Base-by-base conservation (phyloP, 768 basidiomycete species). In the Leccinum subtestaceum region DNA sequence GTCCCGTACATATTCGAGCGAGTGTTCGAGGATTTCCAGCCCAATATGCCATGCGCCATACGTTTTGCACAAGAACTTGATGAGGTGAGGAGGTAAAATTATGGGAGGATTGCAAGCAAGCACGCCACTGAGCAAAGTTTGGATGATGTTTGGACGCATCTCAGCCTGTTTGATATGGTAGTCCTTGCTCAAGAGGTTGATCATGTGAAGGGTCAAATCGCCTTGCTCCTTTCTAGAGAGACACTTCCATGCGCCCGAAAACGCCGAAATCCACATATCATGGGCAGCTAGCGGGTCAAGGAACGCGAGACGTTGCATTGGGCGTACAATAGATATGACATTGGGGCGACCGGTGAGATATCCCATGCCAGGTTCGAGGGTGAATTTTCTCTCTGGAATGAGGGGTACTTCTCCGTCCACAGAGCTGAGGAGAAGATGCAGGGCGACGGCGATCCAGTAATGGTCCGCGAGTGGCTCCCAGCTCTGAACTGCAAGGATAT, bases 41-140 rank as follows among this genome's bases (percentile, higher is more conserved):
- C 87, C 86, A 51, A 89, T 84, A 71, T 97, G 91, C 95, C 96
- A 98, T n/a, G 92, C 91, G 40, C 93, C 88, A 72, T 91, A 99
- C 0, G 93, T 93, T 75, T 98, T 97, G 17, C 92, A 93, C 34
- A 98, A 86, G 70, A 95, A 99, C 70, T 98, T 98, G 65, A 98
- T 82, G 36, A 99, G 84, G 67, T 96, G 91, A 11, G 97, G 95
- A 8, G 97, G 97, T 2, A 99, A 80, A 31, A 84, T 86, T 81
- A 97, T 88, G 0, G 90, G 83, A 5, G 95, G 93, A 8, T 80
- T 84, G 71, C 95, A 97, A n/a, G 87, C 84, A 43, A 92, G 85
- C 45, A 92, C 81, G 1, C 93, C 93, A 19, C 83, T 82, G 23
- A 99, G 86, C 29, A 99, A 79, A 0, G 94, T 94, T 70, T 97